phyloP scores from a whole-genome alignment of 2,329 filamentous ascomycete genomes.

The Diplodia sapinea region DNA sequence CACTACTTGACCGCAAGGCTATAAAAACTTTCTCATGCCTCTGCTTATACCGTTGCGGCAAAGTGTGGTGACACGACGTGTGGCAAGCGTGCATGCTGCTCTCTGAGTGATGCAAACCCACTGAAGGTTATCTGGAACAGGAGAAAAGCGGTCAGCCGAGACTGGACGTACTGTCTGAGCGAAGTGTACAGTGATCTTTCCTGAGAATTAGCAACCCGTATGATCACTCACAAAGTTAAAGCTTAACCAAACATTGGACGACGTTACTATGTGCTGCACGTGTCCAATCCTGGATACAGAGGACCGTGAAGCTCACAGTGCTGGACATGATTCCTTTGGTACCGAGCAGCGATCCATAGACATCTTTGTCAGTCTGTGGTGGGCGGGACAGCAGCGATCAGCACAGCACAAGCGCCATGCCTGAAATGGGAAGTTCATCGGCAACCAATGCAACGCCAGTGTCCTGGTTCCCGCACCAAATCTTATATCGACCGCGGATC shows the following conservation, averaged over 20 bases:
- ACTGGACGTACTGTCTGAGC: no score
- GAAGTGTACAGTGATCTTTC: background rate
- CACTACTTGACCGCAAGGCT: background rate
- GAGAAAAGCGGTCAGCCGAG: background rate
- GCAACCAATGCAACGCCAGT: background rate
- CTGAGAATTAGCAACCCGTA: background rate
- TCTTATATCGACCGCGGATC: background rate
- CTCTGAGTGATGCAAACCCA: background rate
- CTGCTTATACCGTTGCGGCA: background rate
- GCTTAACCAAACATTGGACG: background rate
- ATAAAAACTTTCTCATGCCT: background rate
- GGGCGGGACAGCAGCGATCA: background rate
- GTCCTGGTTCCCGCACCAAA: background rate
- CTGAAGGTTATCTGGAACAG: background rate
- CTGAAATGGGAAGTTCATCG: background rate
- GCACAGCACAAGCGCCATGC: background rate
- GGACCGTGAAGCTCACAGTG: background rate
- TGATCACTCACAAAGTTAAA: background rate
- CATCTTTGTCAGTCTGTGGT: background rate
- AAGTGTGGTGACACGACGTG: background rate
- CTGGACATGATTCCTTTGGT: background rate
- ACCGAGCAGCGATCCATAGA: background rate
- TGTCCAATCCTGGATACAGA: background rate
- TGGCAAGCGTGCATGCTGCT: background rate
- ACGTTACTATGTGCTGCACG: background rate